A percentile compares a stretch with the other conserved stretches of the same genome.
Conservation (phyloP, 2,329 filamentous ascomycete species). For the Talaromyces atroroseus region DNA sequence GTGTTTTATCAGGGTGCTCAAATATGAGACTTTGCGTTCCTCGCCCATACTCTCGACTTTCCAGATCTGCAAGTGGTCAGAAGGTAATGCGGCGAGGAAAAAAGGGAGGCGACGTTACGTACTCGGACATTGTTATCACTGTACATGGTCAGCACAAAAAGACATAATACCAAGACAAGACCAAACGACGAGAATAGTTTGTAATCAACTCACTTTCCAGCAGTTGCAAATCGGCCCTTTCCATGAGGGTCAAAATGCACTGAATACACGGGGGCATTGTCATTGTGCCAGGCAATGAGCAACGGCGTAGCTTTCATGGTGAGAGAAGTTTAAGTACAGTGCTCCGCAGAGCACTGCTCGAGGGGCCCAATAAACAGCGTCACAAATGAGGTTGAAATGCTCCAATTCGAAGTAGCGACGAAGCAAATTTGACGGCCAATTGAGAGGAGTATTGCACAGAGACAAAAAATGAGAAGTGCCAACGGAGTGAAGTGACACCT, state of each 20-base stretch:
- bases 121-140: constrained; percentile 90
- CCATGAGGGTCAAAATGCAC: constrained; percentile 92
- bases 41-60: constrained; percentile 79
- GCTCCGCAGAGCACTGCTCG: constrained; percentile 17
- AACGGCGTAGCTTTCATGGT: constrained; percentile 92
- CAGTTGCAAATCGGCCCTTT: constrained; percentile 87
- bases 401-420: not conserved
- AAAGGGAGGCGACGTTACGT: constrained; percentile 34
- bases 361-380: not conserved
- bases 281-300: constrained; percentile 98
- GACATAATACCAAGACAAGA: not conserved
- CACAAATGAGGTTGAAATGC: not conserved
- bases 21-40: constrained; percentile 81
- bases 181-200: not conserved
- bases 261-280: constrained; percentile 94
- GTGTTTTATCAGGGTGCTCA: constrained; percentile 87
- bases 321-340: constrained; percentile 23
- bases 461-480: not conserved
- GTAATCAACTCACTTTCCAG: constrained; percentile 56
- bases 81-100: constrained; percentile 16
- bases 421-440: not conserved
- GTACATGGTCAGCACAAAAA: constrained; percentile 14
- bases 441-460: not conserved
- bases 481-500: not conserved
- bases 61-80: constrained; percentile 66